These are phyloP conservation scores for Diaporthe sp. DNA, from an alignment of 2,329 filamentous ascomycete genomes.

Conservation along the genomic window DNA sequence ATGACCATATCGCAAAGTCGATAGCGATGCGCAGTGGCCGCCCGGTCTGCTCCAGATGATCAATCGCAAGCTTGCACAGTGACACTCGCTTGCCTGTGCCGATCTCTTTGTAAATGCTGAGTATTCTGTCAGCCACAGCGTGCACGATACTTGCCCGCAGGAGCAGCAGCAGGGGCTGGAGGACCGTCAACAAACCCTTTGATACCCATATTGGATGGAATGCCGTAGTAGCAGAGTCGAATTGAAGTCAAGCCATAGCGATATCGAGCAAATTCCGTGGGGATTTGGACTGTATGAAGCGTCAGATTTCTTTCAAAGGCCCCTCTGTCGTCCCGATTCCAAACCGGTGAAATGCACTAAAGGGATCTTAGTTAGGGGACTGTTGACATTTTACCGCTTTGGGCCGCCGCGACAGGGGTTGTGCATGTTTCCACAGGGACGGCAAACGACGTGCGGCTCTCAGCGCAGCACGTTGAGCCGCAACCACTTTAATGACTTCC, in stretches of 20 bases:
- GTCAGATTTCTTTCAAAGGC: background rate
- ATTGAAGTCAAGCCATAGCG: constrained; percentile 34
- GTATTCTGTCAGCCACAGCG: background rate
- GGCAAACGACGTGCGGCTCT: constrained; percentile 6
- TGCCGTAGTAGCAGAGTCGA: constrained; percentile 4
- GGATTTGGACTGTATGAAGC: background rate
- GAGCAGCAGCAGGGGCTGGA: background rate
- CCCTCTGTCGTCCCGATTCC: constrained; percentile 5
- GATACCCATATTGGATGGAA: constrained; percentile 68
- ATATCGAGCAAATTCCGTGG: background rate
- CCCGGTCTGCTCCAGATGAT: constrained; percentile 78
- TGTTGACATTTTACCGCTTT: constrained; percentile 51
- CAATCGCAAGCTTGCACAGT: constrained; percentile 84
- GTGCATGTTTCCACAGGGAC: constrained; percentile 46
- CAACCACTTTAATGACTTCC: constrained; percentile 6
- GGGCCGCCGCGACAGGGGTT: constrained; percentile 34
- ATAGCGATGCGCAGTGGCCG: constrained; percentile 89
- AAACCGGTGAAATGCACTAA: constrained; percentile 25
- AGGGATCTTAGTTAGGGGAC: constrained; percentile 31
- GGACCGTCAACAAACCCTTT: constrained; percentile 63
- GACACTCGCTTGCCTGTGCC: constrained; percentile 84
- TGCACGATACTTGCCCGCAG: constrained; percentile 12
- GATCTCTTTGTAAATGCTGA: constrained; percentile 90
- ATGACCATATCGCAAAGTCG: constrained; percentile 97
- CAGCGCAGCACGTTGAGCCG: background rate